Evolutionary conservation across 345 rosid genomes (phyloP), one percentile per base, ranked within the genome.

Genomic region (Hevea brasiliensis): DNA sequence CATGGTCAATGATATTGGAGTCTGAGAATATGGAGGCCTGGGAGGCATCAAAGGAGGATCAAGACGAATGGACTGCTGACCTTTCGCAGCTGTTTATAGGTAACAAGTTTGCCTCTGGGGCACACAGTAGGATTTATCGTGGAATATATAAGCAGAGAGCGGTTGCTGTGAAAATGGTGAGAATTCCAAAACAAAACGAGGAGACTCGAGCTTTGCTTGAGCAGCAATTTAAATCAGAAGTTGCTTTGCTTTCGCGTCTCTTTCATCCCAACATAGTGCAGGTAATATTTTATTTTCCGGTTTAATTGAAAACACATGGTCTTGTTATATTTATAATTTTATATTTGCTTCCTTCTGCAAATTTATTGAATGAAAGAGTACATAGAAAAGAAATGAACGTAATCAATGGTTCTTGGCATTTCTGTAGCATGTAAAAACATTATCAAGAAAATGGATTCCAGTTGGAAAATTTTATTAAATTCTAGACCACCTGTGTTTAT

Each of bases 61-160:
- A 87, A 79, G 98, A 92, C 45, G 99, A 95, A 67, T 95, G 99
- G 98, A 92, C 94, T 0, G 99, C 98, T n/a, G 99, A 95, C 79
- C 97, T 92, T 32, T 95, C 99, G 0, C 99, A 95, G 83, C 74
- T 95, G 37, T 95, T 95, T 60, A 95, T 95, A 20, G 99, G 99
- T 3, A 95, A 95, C 85, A 95, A 92, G 82, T 95, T 95, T 45
- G 99, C 99, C 18, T 95, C 98, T 0, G 99, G 99, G 0, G 98
- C 99, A 41, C 97, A 95, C 42, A 87, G 92, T 15, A 80, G 99
- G 82, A 92, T 95, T 45, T 95, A 95, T 41, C 84, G 99, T 7
- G 99, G 99, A 6, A 95, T 95, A 83, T 95, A 95, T 55, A 95
- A 89, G 87, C 99, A 95, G 83, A 89, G 97, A 80, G 97, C 99